Base-by-base conservation (phyloP, 306 rosid species). In the Cucurbita ficifolia region DNA sequence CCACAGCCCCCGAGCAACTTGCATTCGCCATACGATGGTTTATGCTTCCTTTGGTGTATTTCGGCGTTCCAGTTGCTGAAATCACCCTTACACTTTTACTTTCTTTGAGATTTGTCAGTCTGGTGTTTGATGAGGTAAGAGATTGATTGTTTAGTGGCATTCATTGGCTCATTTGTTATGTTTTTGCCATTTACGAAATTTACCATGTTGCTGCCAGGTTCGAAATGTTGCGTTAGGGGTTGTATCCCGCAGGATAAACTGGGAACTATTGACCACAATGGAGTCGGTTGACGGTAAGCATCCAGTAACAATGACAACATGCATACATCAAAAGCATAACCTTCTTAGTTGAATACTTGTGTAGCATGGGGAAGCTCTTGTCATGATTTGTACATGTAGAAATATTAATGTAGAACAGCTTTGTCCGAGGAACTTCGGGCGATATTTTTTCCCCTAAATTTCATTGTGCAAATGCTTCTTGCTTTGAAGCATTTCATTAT, bases 31-130 rank as follows among this genome's bases (percentile, higher is more conserved):
- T 93, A 76, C 87, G 89, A 75, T 93, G 96, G 98, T 93, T 88
- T 83, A 82, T 93, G 92, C 94, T 88, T 55, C 98, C 98, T 65
- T 78, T 93, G 83, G 80, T 79, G 64, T 49, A 79, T 83, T 33
- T 90, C 29, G 98, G 98, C 11, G 92, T 90, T 70, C 96, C 97
- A 50, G 98, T 93, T 52, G 89, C 96, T 79, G 98, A 93, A 82
- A 83, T 93, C 76, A 86, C 86, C 79, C 96, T 93, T 56, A 90
- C 96, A 74, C 98, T 93, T 69, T 76, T 93, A 88, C 86, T 93
- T 64, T 93, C 98, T 19, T 79, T 93, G 86, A 88, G 98, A 78
- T 93, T 93, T 77, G 77, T 93, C 79, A 85, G 85, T 81, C 87
- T 93, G 8, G 98, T 93, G 83, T 93, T 93, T 75, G 98, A 93